A percentile compares a stretch with the other conserved stretches of the same genome.
Conservation (phyloP, 306 rosid species). For the Trifolium subterraneum region DNA sequence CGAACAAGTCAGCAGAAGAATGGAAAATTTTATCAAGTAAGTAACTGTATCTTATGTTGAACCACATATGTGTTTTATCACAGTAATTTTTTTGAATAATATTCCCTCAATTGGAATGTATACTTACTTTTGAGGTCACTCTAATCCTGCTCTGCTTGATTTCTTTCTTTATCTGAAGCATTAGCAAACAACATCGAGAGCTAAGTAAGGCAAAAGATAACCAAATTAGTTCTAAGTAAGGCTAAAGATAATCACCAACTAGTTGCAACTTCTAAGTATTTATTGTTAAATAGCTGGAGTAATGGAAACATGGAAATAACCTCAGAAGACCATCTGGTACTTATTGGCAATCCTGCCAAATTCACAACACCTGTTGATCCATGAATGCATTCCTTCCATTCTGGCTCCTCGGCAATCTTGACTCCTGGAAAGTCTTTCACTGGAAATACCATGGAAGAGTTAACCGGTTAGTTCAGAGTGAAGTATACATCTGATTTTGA, state of each 20-base stretch:
- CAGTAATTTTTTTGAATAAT: neutral
- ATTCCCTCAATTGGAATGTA: slow-evolving; percentile 2
- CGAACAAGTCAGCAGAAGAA: slow-evolving; percentile 53
- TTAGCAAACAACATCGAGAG: neutral
- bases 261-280: neutral
- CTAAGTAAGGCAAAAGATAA: neutral
- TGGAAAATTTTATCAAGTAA: slow-evolving; percentile 15
- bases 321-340: slow-evolving; percentile 97
- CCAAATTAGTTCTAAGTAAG: slow-evolving; percentile 10
- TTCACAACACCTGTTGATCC: slow-evolving; percentile 89
- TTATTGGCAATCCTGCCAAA: slow-evolving; percentile 95
- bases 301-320: slow-evolving; percentile 50
- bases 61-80: neutral
- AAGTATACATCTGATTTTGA: slow-evolving; percentile 20
- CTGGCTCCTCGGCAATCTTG: slow-evolving; percentile 77
- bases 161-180: slow-evolving; percentile 81
- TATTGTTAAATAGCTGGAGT: slow-evolving; percentile 25
- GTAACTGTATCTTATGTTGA: slow-evolving; percentile 13
- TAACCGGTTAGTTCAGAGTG: slow-evolving; percentile 17
- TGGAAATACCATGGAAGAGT: slow-evolving; percentile 47
- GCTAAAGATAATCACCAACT: slow-evolving; percentile 16
- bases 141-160: slow-evolving; percentile 90
- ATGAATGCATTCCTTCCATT: slow-evolving; percentile 84
- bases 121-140: slow-evolving; percentile 87
- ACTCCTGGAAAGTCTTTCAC: slow-evolving; percentile 88